Base-by-base conservation (phyloP, 345 rosid genomes). In the Acer campestre region DNA sequence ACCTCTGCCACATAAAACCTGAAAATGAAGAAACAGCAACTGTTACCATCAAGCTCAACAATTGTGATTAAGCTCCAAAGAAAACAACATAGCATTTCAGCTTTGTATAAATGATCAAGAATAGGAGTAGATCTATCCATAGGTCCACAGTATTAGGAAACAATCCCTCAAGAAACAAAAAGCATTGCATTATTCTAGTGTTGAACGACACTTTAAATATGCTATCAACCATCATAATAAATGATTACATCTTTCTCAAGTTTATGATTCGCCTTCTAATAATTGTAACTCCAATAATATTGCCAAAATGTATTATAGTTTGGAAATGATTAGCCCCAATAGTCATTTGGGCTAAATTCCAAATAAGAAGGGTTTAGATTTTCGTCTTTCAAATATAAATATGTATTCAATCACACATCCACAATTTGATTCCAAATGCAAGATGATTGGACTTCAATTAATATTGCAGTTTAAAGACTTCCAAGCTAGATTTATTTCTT, bases 1-100 rank as follows among this genome's bases (percentile, higher is more conserved):
- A 89, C 89, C 87, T 91, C 94, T 23, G 96, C 94, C 75, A 88
- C 89, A 73, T 91, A 91, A 80, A 91, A 91, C 78, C 96, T 91
- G 88, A 82, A 79, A 77, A 59, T 70, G 71, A 73, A 72, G 53
- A 31, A 16, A 23, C 6, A 75, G 44, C 23, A 70, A 65, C 22
- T 27, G 71, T 67, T 67, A 48, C 49, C 29, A 75, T 56, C 44
- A 42, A 9, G 6, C 2, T 49, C 59, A 56, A 38, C 42, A 56
- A 70, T 69, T 13, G 38, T 20, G 23, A 29, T 13, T 23, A 58
- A 59, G 40, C 25, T 61, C 16, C 63, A 40, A 61, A 56, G 27
- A 61, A 23, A 71, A 67, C 55, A 68, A 16, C 29, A 10, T 67
- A 40, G 58, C 63, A 38, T 68, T 49, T 65, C 27, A 75, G n/a